A percentile compares a stretch with the other conserved stretches of the same genome.
Evolutionary conservation across 139 green algal genomes (phyloP).

Genomic region (Auxenochlorella protothecoides): DNA sequence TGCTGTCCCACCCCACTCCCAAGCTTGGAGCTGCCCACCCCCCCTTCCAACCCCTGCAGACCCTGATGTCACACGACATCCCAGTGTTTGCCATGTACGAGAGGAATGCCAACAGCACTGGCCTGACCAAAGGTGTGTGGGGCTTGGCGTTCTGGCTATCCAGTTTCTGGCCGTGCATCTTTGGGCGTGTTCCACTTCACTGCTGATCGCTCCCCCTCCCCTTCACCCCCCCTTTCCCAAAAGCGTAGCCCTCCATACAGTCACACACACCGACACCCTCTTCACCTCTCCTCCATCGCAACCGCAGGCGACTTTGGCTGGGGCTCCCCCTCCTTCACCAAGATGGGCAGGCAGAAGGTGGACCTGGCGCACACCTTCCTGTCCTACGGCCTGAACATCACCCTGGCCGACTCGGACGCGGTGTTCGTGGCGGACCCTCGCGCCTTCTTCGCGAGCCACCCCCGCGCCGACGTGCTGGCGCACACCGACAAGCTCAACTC

Average conservation of each 20-base stretch:
- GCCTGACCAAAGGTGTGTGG: constrained; percentile 2
- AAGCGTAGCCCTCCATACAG: too few species aligned
- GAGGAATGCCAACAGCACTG: not conserved
- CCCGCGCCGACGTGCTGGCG: constrained; percentile 73
- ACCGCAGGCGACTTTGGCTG: constrained; percentile 75
- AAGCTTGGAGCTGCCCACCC: too few species aligned
- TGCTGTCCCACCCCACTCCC: too few species aligned
- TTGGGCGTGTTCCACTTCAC: too few species aligned
- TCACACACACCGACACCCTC: too few species aligned
- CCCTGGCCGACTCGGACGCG: constrained; percentile 88
- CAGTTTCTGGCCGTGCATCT: too few species aligned
- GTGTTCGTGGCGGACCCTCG: constrained; percentile 70
- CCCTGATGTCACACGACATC: constrained; percentile 43
- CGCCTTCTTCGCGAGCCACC: constrained; percentile 29
- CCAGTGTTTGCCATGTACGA: constrained; percentile 69
- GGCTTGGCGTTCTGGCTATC: too few species aligned
- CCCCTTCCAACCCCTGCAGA: constrained; percentile 2
- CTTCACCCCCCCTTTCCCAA: not conserved
- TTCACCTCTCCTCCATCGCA: too few species aligned
- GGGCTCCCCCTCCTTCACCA: constrained; percentile 80
- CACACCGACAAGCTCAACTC: constrained; percentile 68
- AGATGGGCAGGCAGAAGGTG: constrained; percentile 90
- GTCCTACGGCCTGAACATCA: constrained; percentile 50
- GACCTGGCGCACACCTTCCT: constrained; percentile 68
- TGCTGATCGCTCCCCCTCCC: constrained; percentile 41